These are phyloP conservation scores for Plectosphaerella sp. DNA, from an alignment of 2,329 filamentous ascomycete genomes.

Conservation along the genomic window DNA sequence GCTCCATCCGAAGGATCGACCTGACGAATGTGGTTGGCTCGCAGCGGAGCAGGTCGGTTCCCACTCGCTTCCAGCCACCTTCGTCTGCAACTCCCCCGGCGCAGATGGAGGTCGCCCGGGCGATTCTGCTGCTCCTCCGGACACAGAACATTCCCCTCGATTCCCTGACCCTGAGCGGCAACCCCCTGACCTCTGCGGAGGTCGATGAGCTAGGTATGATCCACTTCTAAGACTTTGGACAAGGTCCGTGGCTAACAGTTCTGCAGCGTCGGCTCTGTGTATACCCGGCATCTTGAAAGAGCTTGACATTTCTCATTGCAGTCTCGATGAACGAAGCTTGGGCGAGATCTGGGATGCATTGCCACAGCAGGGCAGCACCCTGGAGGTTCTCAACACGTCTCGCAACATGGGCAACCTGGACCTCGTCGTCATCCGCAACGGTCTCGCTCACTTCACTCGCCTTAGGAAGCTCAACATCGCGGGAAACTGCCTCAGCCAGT, in stretches of 20 bases:
- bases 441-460: slow-evolving; percentile 37
- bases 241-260: background rate
- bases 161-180: slow-evolving; percentile 46
- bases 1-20: slow-evolving; percentile 51
- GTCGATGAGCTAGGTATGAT: slow-evolving; percentile 43
- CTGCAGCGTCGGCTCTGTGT: slow-evolving; percentile 20
- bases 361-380: slow-evolving; percentile 35
- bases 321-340: slow-evolving; percentile 44
- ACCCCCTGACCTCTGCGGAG: slow-evolving; percentile 39
- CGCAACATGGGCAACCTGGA: slow-evolving; percentile 48
- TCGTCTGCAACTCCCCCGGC: slow-evolving; percentile 2
- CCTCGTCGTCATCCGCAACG: slow-evolving; percentile 38
- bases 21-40: slow-evolving; percentile 36
- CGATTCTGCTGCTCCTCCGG: slow-evolving; percentile 45
- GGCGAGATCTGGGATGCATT: slow-evolving; percentile 43
- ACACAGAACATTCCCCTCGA: slow-evolving; percentile 44
- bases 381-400: slow-evolving; percentile 48
- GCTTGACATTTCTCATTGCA: slow-evolving; percentile 47
- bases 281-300: slow-evolving; percentile 31
- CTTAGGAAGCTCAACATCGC: slow-evolving; percentile 45
- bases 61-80: slow-evolving; percentile 3
- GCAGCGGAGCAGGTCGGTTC: slow-evolving; percentile 5
- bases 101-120: slow-evolving; percentile 37
- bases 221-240: background rate
- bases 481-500: slow-evolving; percentile 42